Base-by-base conservation (phyloP, 495 filamentous ascomycete species). In the Hypoxylon trugodes region DNA sequence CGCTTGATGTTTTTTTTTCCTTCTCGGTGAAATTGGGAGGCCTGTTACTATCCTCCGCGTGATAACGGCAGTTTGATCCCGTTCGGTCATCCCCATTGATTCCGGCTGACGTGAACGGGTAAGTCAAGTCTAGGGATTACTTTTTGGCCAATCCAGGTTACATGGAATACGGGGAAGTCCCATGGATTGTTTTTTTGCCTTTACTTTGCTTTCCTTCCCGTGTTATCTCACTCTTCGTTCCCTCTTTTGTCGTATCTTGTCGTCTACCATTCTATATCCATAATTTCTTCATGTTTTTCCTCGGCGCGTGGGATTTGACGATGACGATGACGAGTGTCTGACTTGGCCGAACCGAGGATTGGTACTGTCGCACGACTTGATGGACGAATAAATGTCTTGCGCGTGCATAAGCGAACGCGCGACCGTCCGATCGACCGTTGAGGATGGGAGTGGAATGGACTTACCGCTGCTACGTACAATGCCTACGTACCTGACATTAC, bases 351-450 rank as follows among this genome's bases (percentile, higher is more conserved):
- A 6, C 38, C 46, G 60, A 61, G 40, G 22, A 13, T 35, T 59
- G 53, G 18, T 28, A 36, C 40, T 40, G 61, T 65, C 15, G 47
- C 53, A 65, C 53, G 21, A 48, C n/a, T n/a, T n/a, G n/a, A n/a
- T n/a, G n/a, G n/a, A n/a, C n/a, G n/a, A n/a, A n/a, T n/a, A n/a
- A n/a, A n/a, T n/a, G 41, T 26, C 50, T 43, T 49, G 43, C 50
- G 13, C 13, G 35, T 19, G 35, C 3, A 5, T 21, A 43, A 16
- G 19, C 26, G 25, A 24, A 47, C 5, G 21, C 43, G n/a, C n/a
- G n/a, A n/a, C n/a, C n/a, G n/a, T n/a, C n/a, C n/a, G n/a, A n/a
- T n/a, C n/a, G n/a, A n/a, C n/a, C n/a, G n/a, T n/a, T n/a, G n/a
- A n/a, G n/a, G n/a, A n/a, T n/a, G n/a, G n/a, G n/a, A n/a, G n/a